Base-by-base conservation (phyloP, 148 eudicot species). In the Salicornia ramosissima region DNA sequence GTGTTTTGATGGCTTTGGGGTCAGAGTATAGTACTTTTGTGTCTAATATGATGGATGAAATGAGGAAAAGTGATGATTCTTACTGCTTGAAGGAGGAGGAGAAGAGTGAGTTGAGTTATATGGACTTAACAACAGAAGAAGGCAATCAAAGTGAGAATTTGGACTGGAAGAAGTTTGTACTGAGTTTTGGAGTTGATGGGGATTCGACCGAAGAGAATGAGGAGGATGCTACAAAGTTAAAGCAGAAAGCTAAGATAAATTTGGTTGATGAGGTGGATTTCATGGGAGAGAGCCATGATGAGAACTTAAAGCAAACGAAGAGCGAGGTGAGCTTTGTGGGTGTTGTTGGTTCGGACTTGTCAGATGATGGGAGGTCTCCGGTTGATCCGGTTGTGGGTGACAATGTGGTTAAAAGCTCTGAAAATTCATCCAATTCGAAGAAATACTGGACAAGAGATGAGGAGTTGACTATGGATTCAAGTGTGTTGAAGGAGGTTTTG, bases 1-100 rank as follows among this genome's bases (percentile, higher is more conserved):
- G 68, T 29, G 10, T 56, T 22, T 51, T 76, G 58, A 85, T 86
- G 87, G 87, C 78, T 60, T 55, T 83, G 36, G 83, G 77, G 64
- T 40, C 75, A 1, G 86, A 81, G 53, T 70, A 79, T 54, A 60
- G 76, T 69, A 73, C 69, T 57, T 64, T 79, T 65, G 71, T 77
- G 18, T 75, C 79, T 0, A 75, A 72, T 43, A 34, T 55, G 45
- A 47, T 69, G 45, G 80, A 81, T 36, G 76, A 71, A 46, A 73
- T 77, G 72, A 80, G 69, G 77, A 79, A 74, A 59, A 77, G 71
- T 63, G 81, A 36, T 24, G 81, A 70, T 10, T 62, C 50, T 57
- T 53, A 62, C 61, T n/a, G 73, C 26, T 43, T 78, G 65, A 81
- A 79, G 36, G 19, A 68, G 36, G 19, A 68, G 79, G 87, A 83